Evolutionary conservation across 73 alveolate genomes (phyloP).

Genomic region (Stentor roeselii): DNA sequence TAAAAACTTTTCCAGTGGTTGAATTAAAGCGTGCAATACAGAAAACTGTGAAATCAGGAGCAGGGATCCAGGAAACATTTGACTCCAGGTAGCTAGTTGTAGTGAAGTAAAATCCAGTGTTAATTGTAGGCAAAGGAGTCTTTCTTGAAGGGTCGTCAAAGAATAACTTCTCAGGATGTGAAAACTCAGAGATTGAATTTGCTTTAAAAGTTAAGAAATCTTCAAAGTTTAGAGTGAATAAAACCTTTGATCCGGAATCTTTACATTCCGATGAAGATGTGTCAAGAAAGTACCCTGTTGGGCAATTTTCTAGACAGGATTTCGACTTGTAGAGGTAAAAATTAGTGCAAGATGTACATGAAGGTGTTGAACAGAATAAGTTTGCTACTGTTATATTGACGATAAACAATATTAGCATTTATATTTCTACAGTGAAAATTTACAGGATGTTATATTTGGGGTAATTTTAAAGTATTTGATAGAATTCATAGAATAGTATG

Average conservation of each 20-base stretch:
- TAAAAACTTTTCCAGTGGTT: too few relatives aligned
- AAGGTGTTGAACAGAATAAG: too few relatives aligned
- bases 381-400: too few relatives aligned
- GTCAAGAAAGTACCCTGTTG: neutral
- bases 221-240: neutral
- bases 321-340: neutral
- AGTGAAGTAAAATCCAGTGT: neutral
- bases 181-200: neutral
- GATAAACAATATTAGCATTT: too few relatives aligned
- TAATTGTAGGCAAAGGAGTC: neutral
- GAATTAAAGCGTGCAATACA: too few relatives aligned
- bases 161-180: neutral
- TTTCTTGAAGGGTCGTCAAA: neutral
- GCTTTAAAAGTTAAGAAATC: neutral
- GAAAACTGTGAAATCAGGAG: too few relatives aligned
- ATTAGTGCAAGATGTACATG: too few relatives aligned
- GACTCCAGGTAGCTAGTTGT: neutral
- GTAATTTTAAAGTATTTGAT: too few relatives aligned
- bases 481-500: too few relatives aligned
- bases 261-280: neutral
- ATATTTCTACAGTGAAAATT: too few relatives aligned
- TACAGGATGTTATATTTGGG: too few relatives aligned
- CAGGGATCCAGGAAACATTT: neutral
- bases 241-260: neutral
- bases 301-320: neutral